Evolutionary conservation across 257 asterid species (phyloP).

Genomic region (Ehretia macrophylla): DNA sequence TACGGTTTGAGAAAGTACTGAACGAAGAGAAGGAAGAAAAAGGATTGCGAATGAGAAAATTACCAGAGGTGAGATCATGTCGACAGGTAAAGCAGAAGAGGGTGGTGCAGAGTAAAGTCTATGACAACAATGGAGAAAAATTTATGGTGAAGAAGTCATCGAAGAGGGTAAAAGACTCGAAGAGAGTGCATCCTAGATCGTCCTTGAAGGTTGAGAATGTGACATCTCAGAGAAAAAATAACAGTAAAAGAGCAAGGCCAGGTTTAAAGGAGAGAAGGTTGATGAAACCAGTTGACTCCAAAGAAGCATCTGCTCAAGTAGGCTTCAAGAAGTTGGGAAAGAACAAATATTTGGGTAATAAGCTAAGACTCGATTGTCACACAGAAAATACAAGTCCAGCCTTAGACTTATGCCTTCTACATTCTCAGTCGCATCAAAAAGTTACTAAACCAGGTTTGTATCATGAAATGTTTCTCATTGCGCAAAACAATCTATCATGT

Average conservation of each 20-base stretch:
- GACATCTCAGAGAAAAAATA: neutral
- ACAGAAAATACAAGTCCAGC: conserved; percentile 1
- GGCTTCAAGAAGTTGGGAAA: conserved; percentile 15
- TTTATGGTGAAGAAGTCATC: conserved; percentile 14
- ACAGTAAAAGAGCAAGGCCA: conserved; percentile 14
- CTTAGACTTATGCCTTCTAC: conserved; percentile 8
- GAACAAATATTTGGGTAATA: conserved; percentile 5
- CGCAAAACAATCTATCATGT: too few relatives aligned
- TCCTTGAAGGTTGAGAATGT: neutral
- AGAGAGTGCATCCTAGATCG: conserved; percentile 7
- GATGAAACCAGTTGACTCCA: too few relatives aligned
- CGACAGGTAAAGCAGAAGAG: conserved; percentile 9
- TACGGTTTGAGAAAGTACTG: conserved; percentile 14
- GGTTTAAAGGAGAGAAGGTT: conserved; percentile 12
- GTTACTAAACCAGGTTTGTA: conserved; percentile 24
- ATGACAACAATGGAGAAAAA: conserved; percentile 4
- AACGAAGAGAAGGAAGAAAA: conserved; percentile 7
- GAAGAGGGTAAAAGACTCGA: too few relatives aligned
- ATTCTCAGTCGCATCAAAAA: conserved; percentile 13
- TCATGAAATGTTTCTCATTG: neutral
- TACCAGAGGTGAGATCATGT: neutral
- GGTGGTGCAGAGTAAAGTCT: conserved; percentile 2
- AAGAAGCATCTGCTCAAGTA: conserved; percentile 9
- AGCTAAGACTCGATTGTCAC: conserved; percentile 7
- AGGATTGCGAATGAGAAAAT: conserved; percentile 2